These are phyloP conservation scores for Colletotrichum cordylinicola DNA, from an alignment of 2,329 filamentous ascomycete species.

Conservation along the genomic window DNA sequence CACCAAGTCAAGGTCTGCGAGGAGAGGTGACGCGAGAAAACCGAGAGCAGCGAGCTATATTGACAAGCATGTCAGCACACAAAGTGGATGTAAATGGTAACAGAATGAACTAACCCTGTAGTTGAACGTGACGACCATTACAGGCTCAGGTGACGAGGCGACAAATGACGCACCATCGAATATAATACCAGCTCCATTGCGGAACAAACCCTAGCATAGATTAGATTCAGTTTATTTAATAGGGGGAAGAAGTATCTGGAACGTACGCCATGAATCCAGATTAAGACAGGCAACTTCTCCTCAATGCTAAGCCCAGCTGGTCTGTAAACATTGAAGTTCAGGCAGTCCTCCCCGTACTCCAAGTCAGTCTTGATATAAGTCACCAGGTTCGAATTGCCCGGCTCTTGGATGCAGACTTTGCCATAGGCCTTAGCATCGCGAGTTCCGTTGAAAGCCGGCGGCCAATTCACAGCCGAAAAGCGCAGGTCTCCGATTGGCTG, in stretches of 20 bases:
- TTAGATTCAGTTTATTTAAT: fast-evolving
- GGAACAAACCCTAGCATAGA: background rate
- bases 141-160: slow-evolving; percentile 27
- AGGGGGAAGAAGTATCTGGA: fast-evolving
- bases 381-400: background rate
- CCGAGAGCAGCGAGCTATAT: slow-evolving; percentile 33
- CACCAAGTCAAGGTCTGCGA: slow-evolving; percentile 40
- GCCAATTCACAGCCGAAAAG: background rate
- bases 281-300: slow-evolving; percentile 21
- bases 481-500: background rate
- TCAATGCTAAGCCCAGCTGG: background rate
- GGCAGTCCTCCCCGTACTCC: slow-evolving; percentile 12
- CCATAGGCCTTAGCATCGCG: background rate
- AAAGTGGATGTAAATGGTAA: fast-evolving
- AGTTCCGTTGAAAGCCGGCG: background rate
- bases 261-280: slow-evolving; percentile 22
- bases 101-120: slow-evolving; percentile 22
- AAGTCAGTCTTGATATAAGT: background rate
- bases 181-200: slow-evolving; percentile 6
- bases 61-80: fast-evolving
- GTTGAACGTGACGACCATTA: slow-evolving; percentile 32
- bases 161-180: slow-evolving; percentile 28
- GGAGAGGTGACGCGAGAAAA: slow-evolving; percentile 46
- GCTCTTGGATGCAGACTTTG: slow-evolving; percentile 6
- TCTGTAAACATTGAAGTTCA: slow-evolving; percentile 16